Conservation (phyloP, 306 rosid genomes). For the Myrica gale region DNA sequence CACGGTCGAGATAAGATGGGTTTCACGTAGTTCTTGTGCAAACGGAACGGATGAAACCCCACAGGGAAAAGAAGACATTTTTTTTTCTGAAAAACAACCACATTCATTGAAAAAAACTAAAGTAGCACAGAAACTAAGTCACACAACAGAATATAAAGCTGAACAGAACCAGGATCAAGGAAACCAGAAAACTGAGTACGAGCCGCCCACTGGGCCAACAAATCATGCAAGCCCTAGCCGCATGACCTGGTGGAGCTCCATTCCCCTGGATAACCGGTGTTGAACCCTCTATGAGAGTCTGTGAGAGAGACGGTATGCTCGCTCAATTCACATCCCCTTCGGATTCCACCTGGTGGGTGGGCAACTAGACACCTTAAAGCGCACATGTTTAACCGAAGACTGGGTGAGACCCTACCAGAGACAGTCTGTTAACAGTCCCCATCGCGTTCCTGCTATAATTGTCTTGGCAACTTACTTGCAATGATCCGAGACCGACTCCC, state of each 20-base stretch:
- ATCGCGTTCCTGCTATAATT: constrained; percentile 51
- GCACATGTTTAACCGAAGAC: constrained; percentile 73
- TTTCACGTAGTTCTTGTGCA: too few species aligned
- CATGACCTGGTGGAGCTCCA: constrained; percentile 51
- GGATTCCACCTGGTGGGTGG: constrained; percentile 80
- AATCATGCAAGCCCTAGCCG: constrained; percentile 79
- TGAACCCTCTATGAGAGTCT: constrained; percentile 41
- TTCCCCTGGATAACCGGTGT: constrained; percentile 66
- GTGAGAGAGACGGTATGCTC: constrained; percentile 72
- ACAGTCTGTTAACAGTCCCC: constrained; percentile 75
- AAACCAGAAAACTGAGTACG: too few species aligned
- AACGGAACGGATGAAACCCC: too few species aligned
- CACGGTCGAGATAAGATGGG: too few species aligned
- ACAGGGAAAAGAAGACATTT: too few species aligned
- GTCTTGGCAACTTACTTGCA: constrained; percentile 48
- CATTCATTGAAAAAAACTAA: too few species aligned
- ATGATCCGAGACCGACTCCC: constrained; percentile 84
- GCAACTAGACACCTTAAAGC: constrained; percentile 67
- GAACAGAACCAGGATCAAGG: too few species aligned
- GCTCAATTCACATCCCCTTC: constrained; percentile 79
- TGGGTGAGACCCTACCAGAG: constrained; percentile 81
- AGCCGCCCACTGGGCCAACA: too few species aligned
- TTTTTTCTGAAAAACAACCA: too few species aligned
- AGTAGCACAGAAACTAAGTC: too few species aligned
- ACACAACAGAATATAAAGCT: too few species aligned